A percentile compares a stretch with the other conserved stretches of the same genome.
Evolutionary conservation across 164 flowering plant genomes (phyloP).

Genomic region (Paratinospora sagittata): DNA sequence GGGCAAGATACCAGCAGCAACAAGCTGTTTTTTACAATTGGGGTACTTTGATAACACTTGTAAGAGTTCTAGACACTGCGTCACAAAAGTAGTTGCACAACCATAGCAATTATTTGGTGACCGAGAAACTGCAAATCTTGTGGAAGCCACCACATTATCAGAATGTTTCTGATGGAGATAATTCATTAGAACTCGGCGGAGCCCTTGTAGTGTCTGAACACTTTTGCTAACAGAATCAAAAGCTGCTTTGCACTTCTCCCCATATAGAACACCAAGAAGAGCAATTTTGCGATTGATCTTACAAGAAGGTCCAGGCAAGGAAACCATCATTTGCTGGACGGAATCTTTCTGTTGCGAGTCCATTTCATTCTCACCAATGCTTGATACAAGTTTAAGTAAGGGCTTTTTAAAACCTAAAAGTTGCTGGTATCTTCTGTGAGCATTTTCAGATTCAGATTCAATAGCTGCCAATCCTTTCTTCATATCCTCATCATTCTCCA

Average conservation of each 20-base stretch:
- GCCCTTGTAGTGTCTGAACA: constrained; percentile 98
- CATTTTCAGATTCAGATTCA: constrained; percentile 98
- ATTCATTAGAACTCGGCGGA: constrained; percentile 84
- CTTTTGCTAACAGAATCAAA: constrained; percentile 99
- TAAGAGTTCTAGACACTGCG: constrained; percentile 87
- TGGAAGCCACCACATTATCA: constrained; percentile 39
- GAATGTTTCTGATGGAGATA: constrained; percentile 83
- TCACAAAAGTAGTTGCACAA: constrained; percentile 92
- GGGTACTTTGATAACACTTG: constrained; percentile 81
- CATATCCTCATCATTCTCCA: constrained; percentile 99
- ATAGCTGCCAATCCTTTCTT: constrained; percentile 95
- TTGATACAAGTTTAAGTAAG: constrained; percentile 87
- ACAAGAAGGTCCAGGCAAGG: constrained; percentile 95
- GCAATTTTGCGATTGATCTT: constrained; percentile 98
- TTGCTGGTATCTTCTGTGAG: constrained; percentile 97
- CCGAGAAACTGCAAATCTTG: constrained; percentile 65
- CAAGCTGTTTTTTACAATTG: constrained; percentile 82
- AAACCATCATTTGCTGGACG: constrained; percentile 99
- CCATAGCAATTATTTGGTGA: constrained; percentile 97
- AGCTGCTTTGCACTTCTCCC: constrained; percentile 99
- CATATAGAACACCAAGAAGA: constrained; percentile 98
- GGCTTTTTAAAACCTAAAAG: constrained; percentile 98
- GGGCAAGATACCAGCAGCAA: constrained; percentile 76
- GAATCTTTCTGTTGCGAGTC: constrained; percentile 98
- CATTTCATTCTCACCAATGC: constrained; percentile 96